Percentiles rank a stretch among this genome's conserved stretches.
Evolutionary conservation across 345 rosid species (phyloP).

Genomic region (Salix suchowensis): DNA sequence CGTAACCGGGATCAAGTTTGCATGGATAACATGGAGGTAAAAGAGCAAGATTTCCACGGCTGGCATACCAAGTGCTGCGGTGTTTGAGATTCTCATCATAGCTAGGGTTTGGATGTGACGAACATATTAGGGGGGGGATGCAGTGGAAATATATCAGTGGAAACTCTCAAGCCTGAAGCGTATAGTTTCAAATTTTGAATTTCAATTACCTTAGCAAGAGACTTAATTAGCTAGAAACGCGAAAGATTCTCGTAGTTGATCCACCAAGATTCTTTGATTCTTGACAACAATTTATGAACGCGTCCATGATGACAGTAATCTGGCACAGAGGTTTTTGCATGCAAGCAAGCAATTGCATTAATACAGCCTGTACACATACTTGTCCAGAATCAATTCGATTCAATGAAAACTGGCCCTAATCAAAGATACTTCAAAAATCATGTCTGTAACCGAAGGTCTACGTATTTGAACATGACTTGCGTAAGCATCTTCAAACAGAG

Average conservation of each 20-base stretch:
- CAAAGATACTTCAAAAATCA: not conserved
- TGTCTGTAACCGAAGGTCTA: slow-evolving; percentile 1
- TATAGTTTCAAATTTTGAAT: not conserved
- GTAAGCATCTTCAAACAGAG: not conserved
- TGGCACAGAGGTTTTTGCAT: no score
- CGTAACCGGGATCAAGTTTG: not conserved
- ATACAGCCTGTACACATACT: not conserved
- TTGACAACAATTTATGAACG: not conserved
- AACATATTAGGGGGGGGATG: no score
- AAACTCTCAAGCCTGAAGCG: not conserved
- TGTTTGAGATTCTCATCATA: not conserved
- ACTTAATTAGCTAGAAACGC: not conserved
- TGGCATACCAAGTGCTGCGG: no score
- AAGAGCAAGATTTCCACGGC: not conserved
- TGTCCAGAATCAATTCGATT: not conserved
- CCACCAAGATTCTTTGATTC: not conserved
- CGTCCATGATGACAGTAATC: not conserved
- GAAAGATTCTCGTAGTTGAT: not conserved
- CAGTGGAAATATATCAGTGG: not conserved
- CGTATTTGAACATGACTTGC: not conserved
- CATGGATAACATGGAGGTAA: not conserved
- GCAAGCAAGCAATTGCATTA: not conserved
- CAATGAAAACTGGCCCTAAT: not conserved
- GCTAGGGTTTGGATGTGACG: not conserved
- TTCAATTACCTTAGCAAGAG: not conserved